Evolutionary conservation across 805 yeast species (phyloP), one percentile per base, ranked within the genome.

Genomic region (Yamadazyma sp.): DNA sequence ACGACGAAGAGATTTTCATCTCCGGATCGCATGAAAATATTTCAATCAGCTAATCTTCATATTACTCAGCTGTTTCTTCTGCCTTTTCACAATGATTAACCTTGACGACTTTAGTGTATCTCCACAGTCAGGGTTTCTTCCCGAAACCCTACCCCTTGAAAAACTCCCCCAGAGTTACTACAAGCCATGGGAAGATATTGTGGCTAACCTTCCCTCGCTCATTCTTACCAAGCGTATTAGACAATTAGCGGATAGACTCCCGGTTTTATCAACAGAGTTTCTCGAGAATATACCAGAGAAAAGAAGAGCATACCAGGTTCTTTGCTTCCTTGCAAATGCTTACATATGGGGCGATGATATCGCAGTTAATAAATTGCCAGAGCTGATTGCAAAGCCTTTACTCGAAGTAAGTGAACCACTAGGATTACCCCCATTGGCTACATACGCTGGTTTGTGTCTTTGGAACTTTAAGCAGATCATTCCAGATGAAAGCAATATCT

Each of bases 271-370:
- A 3, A 71, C 77, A 1, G 70, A 66, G 6, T 56, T 70, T 4
- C 62, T 83, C 23, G 42, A 40, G 1, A 53, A 68, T 4, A 72
- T 64, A 27, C 66, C 67, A 8, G 82, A 86, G 47, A 70, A 72
- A 54, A 74, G 95, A 55, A 72, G 97, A 50, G 96, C 96, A 0
- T 85, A 85, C 59, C 79, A 84, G 12, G 65, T 88, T 2, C 67
- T 90, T 19, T 82, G 91, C 9, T 90, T 89, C 52, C 59, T 91
- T 30, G 75, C 88, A 2, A 96, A 90, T 59, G 95, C 93, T 1
- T 90, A 90, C 55, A 80, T 90, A 16, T 90, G 98, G 98, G 83
- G 87, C 1, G 77, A 77, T 14, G 78, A 77, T 38, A 57, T 59
- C 32, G 84, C 95, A 12, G 59, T 63, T 9, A 81, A 83, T 43